Evolutionary conservation across 352 stramenopile genomes (phyloP).

Genomic region (Blastocystis sp.): DNA sequence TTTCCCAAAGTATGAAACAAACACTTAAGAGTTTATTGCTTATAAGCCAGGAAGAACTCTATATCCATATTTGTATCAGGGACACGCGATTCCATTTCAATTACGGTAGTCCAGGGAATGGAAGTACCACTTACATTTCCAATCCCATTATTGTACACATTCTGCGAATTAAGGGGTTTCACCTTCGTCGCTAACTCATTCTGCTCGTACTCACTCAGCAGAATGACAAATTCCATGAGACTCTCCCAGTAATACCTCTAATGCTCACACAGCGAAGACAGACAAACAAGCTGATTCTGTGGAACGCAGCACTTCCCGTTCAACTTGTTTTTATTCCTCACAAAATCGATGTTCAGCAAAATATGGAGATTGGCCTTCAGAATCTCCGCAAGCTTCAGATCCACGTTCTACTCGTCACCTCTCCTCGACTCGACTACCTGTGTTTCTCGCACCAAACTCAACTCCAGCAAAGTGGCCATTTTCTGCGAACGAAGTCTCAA

Average conservation of each 20-base stretch:
- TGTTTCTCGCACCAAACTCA: not conserved
- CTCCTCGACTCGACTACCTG: not conserved
- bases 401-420: not conserved
- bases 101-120: constrained; percentile 32
- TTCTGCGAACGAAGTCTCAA: not conserved
- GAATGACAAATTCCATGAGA: not conserved
- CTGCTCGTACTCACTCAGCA: constrained; percentile 6
- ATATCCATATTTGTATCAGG: constrained; percentile 34
- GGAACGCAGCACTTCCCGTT: constrained; percentile 11
- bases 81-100: constrained; percentile 38
- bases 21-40: constrained; percentile 14
- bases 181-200: constrained; percentile 6
- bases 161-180: not conserved
- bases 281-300: not conserved
- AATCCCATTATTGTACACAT: constrained; percentile 53
- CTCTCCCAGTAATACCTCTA: constrained; percentile 59
- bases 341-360: not conserved
- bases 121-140: not conserved
- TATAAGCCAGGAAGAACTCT: constrained; percentile 55
- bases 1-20: not conserved
- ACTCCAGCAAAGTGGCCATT: not conserved
- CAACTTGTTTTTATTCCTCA: not conserved
- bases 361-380: constrained; percentile 59
- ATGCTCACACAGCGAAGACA: not conserved
- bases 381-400: constrained; percentile 24